Percentiles rank a stretch among this genome's conserved stretches.
Conservation (phyloP, 1,284 basidiomycete genomes). For the Cryptococcus deneoformans region DNA sequence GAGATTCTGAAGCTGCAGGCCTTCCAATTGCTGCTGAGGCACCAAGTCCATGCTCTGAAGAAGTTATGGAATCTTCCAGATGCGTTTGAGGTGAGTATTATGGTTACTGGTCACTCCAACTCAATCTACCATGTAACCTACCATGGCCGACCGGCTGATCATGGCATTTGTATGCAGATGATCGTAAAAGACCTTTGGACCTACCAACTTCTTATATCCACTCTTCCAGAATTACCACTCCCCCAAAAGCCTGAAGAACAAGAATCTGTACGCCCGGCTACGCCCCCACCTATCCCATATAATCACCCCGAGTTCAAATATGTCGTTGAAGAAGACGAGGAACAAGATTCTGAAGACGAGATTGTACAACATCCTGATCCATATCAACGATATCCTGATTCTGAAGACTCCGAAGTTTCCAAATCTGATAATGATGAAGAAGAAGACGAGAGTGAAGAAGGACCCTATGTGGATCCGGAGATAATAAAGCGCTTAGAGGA, state of each 20-base stretch:
- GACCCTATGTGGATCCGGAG: slow-evolving; percentile 27
- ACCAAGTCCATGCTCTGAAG: slow-evolving; percentile 65
- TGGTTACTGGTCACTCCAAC: background rate
- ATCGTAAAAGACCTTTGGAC: slow-evolving; percentile 80
- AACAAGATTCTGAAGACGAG: background rate
- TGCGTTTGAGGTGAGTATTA: slow-evolving; percentile 67
- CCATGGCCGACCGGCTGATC: background rate
- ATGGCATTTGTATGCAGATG: slow-evolving; percentile 51
- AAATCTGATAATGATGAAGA: background rate
- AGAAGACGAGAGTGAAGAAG: slow-evolving; percentile 23
- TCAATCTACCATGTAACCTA: no score
- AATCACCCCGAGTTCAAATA: background rate
- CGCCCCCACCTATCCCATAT: no score
- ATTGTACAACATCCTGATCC: background rate
- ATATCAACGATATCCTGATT: background rate
- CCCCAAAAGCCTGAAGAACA: slow-evolving; percentile 1
- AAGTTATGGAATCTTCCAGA: slow-evolving; percentile 67
- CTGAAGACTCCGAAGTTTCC: background rate
- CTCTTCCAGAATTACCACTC: slow-evolving; percentile 47
- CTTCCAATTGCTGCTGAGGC: slow-evolving; percentile 70
- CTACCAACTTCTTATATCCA: slow-evolving; percentile 64
- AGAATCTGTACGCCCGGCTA: background rate
- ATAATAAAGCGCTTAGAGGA: slow-evolving; percentile 12
- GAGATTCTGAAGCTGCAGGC: slow-evolving; percentile 76
- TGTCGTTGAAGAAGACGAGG: slow-evolving; percentile 3